A percentile compares a stretch with the other conserved stretches of the same genome.
These are phyloP conservation scores for Podila minutissima DNA, from an alignment of 192 early-diverging fungal genomes.

Conservation along the genomic window DNA sequence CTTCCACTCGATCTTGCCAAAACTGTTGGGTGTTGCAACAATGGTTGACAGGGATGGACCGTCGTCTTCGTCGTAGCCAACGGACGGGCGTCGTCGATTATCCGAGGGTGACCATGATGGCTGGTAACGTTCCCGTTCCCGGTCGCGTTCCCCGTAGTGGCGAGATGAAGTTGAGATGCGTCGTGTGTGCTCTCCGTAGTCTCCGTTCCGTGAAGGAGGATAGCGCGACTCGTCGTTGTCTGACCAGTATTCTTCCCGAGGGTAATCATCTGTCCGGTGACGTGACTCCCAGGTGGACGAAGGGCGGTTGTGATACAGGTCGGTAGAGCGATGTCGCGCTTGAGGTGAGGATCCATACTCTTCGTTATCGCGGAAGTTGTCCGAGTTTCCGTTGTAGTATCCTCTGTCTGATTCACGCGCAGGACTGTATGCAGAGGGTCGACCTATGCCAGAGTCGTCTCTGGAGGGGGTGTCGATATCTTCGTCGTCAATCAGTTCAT, in stretches of 20 bases:
- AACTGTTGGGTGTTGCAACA: conserved; percentile 37
- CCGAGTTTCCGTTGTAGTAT: too few relatives aligned
- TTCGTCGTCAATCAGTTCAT: conserved; percentile 44
- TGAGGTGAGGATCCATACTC: too few relatives aligned
- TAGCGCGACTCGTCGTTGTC: neutral
- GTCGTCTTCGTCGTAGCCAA: neutral
- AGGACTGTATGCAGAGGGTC: neutral
- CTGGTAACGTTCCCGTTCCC: neutral
- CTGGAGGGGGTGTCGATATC: conserved; percentile 1
- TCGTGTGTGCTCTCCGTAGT: neutral
- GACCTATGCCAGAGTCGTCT: neutral
- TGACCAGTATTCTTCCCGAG: neutral
- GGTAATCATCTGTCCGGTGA: neutral
- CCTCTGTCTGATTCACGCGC: too few relatives aligned
- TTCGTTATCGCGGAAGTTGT: too few relatives aligned
- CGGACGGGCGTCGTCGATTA: conserved; percentile 3
- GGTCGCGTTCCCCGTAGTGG: neutral
- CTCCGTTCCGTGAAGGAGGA: neutral
- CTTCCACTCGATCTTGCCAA: conserved; percentile 53
- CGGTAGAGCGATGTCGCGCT: too few relatives aligned
- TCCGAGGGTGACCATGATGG: neutral
- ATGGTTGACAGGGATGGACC: conserved; percentile 18
- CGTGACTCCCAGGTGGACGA: too few relatives aligned
- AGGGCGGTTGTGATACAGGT: too few relatives aligned
- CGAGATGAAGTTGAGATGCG: neutral